A percentile compares a stretch with the other conserved stretches of the same genome.
phyloP scores from a whole-genome alignment of 208 protist genomes.

The Trypanosomatidae sp. region DNA sequence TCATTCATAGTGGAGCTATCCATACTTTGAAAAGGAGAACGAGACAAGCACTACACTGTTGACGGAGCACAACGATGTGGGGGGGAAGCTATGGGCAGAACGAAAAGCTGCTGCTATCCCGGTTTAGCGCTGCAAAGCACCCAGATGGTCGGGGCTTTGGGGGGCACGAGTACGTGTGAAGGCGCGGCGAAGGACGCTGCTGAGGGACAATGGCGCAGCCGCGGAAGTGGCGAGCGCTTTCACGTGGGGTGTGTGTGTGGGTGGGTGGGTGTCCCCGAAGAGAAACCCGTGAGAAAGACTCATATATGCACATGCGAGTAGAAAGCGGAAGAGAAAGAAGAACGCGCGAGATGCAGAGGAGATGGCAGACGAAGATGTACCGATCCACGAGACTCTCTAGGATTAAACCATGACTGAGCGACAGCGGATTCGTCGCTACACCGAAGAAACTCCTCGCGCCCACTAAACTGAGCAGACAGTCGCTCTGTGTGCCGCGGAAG shows the following conservation, averaged over 20 bases:
- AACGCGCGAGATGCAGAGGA: neutral
- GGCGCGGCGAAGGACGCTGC: neutral
- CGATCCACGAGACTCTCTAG: neutral
- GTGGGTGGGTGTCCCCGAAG: neutral
- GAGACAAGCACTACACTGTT: too few relatives aligned
- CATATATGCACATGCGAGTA: neutral
- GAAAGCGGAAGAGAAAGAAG: neutral
- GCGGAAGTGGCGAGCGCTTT: neutral
- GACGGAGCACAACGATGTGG: neutral
- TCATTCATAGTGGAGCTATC: constrained; percentile 25
- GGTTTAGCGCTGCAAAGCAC: neutral
- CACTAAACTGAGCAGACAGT: neutral
- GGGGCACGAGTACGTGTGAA: neutral
- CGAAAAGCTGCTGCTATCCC: neutral
- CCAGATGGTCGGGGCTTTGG: neutral
- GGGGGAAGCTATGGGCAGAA: neutral
- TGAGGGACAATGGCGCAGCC: neutral
- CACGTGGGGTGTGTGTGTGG: neutral
- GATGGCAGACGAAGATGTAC: neutral
- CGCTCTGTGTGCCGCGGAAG: neutral
- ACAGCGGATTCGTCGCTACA: neutral
- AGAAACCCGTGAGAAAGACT: too few relatives aligned
- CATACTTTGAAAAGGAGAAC: neutral
- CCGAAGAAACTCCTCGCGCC: neutral
- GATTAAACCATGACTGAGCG: neutral